Evolutionary conservation across 1,139 yeast species (phyloP).

Genomic region (Citeromyces siamensis): DNA sequence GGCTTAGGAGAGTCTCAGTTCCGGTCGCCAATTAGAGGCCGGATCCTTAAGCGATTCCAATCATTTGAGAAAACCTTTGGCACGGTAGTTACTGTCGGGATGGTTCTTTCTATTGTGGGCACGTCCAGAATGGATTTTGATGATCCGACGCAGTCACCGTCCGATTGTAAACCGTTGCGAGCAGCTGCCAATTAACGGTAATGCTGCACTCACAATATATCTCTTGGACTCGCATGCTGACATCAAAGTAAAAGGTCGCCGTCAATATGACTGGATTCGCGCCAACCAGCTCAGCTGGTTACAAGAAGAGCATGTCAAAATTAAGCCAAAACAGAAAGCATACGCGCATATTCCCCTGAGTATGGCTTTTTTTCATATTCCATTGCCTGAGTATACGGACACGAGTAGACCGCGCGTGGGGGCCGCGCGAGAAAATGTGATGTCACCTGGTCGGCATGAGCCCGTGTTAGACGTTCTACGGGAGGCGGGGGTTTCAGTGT

Average conservation of each 20-base stretch:
- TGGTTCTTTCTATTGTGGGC: no score
- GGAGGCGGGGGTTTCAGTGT: constrained; percentile 55
- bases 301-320: neutral
- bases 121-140: no score
- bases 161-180: no score
- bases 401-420: constrained; percentile 35
- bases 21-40: no score
- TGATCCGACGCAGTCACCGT: no score
- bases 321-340: constrained; percentile 32
- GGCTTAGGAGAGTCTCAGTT: no score
- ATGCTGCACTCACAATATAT: constrained; percentile 48
- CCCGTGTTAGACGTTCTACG: constrained; percentile 48
- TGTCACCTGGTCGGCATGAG: constrained; percentile 65
- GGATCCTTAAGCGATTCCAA: no score
- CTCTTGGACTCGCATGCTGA: constrained; percentile 77
- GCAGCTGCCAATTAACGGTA: no score
- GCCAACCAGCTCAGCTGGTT: constrained; percentile 39
- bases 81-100: no score
- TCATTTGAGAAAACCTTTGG: no score
- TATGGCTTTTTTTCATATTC: constrained; percentile 92
- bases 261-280: constrained; percentile 84
- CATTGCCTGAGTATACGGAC: constrained; percentile 69
- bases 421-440: constrained; percentile 51
- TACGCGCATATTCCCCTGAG: constrained; percentile 39
- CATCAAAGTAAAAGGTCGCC: constrained; percentile 49